phyloP scores from a whole-genome alignment of 129 eudicot species.

The Centaurea solstitialis region DNA sequence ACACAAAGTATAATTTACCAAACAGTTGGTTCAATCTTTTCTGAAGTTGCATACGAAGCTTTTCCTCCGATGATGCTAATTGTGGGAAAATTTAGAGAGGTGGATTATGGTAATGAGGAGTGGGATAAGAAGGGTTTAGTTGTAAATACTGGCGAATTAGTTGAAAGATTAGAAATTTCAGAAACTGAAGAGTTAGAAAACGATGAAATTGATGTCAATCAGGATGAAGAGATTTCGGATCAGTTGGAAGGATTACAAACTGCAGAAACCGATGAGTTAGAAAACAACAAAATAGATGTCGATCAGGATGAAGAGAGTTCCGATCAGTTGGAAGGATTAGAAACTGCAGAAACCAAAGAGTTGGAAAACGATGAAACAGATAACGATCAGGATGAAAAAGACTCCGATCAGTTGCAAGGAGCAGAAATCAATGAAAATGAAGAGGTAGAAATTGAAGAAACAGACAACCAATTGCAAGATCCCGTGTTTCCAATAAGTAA shows the following conservation, averaged over 20 bases:
- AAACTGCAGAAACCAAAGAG: background rate
- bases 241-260: constrained; percentile 8
- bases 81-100: background rate
- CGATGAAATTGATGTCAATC: background rate
- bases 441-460: background rate
- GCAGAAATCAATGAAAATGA: background rate
- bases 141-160: constrained; percentile 7
- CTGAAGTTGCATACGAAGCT: constrained; percentile 4
- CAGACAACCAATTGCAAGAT: background rate
- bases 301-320: background rate
- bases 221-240: background rate
- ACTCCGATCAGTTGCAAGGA: background rate
- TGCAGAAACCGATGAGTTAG: background rate
- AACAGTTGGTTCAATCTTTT: background rate
- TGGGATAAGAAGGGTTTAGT: background rate
- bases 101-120: constrained; percentile 6
- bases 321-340: constrained; percentile 5
- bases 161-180: background rate
- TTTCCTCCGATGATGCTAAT: constrained; percentile 2
- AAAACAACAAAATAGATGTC: background rate
- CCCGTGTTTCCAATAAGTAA: background rate
- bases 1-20: background rate
- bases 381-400: constrained; percentile 1
- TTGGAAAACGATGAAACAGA: background rate
- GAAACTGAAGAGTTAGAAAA: background rate